Base-by-base conservation (phyloP, 2,329 filamentous ascomycete genomes). In the Fusarium sp. region DNA sequence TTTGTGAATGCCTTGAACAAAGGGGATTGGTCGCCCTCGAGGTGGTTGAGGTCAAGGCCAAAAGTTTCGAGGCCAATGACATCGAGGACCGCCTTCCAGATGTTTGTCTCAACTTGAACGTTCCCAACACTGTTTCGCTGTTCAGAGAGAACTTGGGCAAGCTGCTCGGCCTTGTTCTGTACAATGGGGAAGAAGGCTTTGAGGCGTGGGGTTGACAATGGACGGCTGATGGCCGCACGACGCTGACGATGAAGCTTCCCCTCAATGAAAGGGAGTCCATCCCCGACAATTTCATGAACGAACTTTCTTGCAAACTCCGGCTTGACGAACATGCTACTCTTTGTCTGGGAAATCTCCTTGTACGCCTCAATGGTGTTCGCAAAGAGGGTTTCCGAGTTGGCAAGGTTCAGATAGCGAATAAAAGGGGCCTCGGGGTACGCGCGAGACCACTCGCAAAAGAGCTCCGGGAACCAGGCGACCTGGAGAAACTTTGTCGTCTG, bases 231-330 rank as follows among this genome's bases (percentile, higher is more conserved):
- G 61, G 82, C 72, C n/a, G 78, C 81, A 32, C 83, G 77, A 43
- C 82, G 80, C n/a, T 69, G 67, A 41, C 78, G 79, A 58, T 85
- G 83, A 54, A 80, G 74, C 13, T 81, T 80, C 16, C 80, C 81
- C 58, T 84, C 81, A 13, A 80, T 74, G 39, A 83, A 82, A 2
- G 82, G 77, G 4, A 85, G 72, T 1, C 83, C 83, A 56, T 80
- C 77, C 4, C 79, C 79, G 32, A 80, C 78, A 8, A 76, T 71
- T 34, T 79, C 74, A 32, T 75, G 68, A 14, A 77, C 77, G 13
- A 79, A 78, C 4, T 70, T 59, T 13, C 78, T 74, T 13, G 79
- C 77, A 54, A 77, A 78, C 1, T 37, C 56, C 2, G 79, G 77
- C 67, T 81, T 80, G 34, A 76, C 70, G 39, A 81, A 81, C n/a